Percentiles rank a stretch among this genome's conserved stretches.
Conservation (phyloP, 495 filamentous ascomycete species). For the Penicillium cinerascens region DNA sequence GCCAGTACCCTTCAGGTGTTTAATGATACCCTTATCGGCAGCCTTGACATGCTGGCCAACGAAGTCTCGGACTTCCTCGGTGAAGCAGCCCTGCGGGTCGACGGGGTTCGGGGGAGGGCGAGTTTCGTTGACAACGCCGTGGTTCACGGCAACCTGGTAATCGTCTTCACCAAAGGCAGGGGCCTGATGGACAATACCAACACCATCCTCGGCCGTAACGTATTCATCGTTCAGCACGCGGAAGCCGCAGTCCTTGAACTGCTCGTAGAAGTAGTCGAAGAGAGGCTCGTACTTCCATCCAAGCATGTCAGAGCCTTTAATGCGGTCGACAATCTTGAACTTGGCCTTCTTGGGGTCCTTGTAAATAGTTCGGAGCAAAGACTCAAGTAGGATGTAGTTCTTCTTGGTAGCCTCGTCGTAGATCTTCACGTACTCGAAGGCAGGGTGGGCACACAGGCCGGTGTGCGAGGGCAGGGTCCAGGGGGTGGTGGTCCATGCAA, state of each 20-base stretch:
- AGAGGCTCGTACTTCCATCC: conserved; percentile 91
- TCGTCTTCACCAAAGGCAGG: conserved; percentile 97
- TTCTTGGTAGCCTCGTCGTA: conserved; percentile 75
- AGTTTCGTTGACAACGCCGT: conserved; percentile 72
- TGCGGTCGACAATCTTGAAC: conserved; percentile 76
- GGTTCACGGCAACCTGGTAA: conserved; percentile 77
- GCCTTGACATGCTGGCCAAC: conserved; percentile 88
- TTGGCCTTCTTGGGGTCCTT: conserved; percentile 98
- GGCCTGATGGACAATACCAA: conserved; percentile 92
- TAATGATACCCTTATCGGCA: conserved; percentile 93
- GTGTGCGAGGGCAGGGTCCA: conserved; percentile 92
- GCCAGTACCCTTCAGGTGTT: conserved; percentile 75
- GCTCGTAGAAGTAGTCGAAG: conserved; percentile 90
- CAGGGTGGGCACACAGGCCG: conserved; percentile 76
- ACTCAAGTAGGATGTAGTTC: conserved; percentile 85
- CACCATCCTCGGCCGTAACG: conserved; percentile 89
- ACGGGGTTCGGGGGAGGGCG: conserved; percentile 88
- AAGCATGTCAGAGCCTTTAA: conserved; percentile 83
- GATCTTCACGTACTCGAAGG: conserved; percentile 94
- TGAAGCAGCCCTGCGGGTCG: conserved; percentile 78
- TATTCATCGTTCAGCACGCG: conserved; percentile 81
- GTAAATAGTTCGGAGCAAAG: conserved; percentile 79
- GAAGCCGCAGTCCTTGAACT: conserved; percentile 89
- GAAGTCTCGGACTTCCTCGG: conserved; percentile 76
- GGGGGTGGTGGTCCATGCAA: conserved; percentile 94